phyloP scores from a whole-genome alignment of 257 asterid genomes.

The Knoxia roxburghii region DNA sequence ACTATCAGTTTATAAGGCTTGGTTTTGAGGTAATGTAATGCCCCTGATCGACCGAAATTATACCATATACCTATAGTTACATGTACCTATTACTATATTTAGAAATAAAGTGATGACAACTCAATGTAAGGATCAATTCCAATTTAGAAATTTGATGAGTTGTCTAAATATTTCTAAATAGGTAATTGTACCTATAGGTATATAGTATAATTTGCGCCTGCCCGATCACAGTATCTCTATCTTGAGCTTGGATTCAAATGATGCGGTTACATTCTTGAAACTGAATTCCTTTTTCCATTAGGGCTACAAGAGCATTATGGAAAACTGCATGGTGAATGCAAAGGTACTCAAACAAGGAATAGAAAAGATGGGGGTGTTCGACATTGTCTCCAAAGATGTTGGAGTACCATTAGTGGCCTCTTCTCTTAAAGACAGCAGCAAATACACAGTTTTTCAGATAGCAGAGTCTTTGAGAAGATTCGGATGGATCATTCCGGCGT shows the following conservation, averaged over 20 bases:
- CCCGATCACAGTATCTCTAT: neutral
- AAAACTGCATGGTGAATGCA: constrained; percentile 50
- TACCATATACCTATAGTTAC: too few relatives aligned
- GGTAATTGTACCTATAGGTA: too few relatives aligned
- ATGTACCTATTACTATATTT: too few relatives aligned
- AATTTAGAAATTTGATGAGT: neutral
- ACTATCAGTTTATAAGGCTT: constrained; percentile 79
- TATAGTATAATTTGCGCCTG: neutral
- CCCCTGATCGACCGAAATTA: neutral
- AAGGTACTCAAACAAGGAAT: constrained; percentile 48
- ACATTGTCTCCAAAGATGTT: constrained; percentile 55
- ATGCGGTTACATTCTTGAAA: neutral
- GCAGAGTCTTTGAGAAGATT: constrained; percentile 64
- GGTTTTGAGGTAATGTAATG: constrained; percentile 68
- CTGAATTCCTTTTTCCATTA: neutral
- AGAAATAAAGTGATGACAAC: too few relatives aligned
- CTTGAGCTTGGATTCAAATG: neutral
- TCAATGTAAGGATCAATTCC: too few relatives aligned
- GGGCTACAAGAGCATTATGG: constrained; percentile 69
- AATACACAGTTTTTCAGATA: constrained; percentile 53
- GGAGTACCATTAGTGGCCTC: constrained; percentile 71
- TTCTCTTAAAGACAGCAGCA: constrained; percentile 58
- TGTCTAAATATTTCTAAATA: too few relatives aligned
- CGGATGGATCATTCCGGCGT: constrained; percentile 84
- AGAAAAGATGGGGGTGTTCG: constrained; percentile 41